phyloP scores from a whole-genome alignment of 1,284 basidiomycete species.

The Quambalaria eucalypti region DNA sequence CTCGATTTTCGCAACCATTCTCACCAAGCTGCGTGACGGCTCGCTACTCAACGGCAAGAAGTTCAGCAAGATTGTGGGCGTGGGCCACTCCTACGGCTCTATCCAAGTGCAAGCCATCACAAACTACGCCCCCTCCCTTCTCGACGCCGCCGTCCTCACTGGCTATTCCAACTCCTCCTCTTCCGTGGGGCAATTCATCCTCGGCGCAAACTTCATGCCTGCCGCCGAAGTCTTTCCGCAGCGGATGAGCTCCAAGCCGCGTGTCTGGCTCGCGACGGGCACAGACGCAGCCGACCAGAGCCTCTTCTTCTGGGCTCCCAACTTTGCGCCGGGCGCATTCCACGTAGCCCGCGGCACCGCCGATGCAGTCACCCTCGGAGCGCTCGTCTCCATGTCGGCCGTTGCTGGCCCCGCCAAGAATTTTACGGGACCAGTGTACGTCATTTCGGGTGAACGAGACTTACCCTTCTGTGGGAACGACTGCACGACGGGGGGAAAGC shows the following conservation, averaged over 20 bases:
- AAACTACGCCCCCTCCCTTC: slow-evolving; percentile 22
- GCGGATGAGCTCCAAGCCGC: slow-evolving; percentile 11
- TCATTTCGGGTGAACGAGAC: slow-evolving; percentile 49
- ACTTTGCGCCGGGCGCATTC: slow-evolving; percentile 42
- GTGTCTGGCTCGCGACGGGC: slow-evolving; percentile 30
- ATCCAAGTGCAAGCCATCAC: slow-evolving; percentile 35
- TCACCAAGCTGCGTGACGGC: slow-evolving; percentile 26
- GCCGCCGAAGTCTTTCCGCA: slow-evolving; percentile 33
- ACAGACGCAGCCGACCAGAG: slow-evolving; percentile 42
- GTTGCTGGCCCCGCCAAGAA: slow-evolving; percentile 23
- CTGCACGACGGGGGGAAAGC: slow-evolving; percentile 29
- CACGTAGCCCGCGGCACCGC: slow-evolving; percentile 24
- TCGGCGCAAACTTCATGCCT: slow-evolving; percentile 37
- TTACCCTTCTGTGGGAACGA: slow-evolving; percentile 42
- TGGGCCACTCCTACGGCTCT: slow-evolving; percentile 18
- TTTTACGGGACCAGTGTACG: slow-evolving; percentile 46
- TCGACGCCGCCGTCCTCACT: slow-evolving; percentile 46
- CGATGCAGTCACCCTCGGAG: slow-evolving; percentile 45
- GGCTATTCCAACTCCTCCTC: slow-evolving; percentile 39
- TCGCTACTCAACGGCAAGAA: slow-evolving; percentile 14
- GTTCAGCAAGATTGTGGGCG: slow-evolving; percentile 24
- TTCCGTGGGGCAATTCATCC: slow-evolving; percentile 24
- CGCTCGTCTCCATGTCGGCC: slow-evolving; percentile 33
- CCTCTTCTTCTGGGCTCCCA: slow-evolving; percentile 48
- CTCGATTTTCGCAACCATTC: slow-evolving; percentile 42